phyloP scores from a whole-genome alignment of 768 basidiomycete genomes.

The Calocybe gangraenosa region DNA sequence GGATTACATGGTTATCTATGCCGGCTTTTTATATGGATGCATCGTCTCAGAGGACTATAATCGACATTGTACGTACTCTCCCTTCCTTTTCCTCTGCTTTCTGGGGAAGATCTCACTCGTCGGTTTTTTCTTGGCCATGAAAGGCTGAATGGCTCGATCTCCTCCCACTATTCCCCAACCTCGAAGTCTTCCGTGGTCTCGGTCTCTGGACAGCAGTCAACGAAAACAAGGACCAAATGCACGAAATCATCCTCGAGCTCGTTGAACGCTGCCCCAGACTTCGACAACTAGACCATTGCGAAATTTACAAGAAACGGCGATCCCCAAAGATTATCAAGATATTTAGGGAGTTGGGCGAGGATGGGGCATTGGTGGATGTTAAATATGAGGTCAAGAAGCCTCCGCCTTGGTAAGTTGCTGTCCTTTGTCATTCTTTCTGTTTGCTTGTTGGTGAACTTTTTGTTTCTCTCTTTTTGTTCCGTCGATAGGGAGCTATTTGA shows the following conservation, averaged over 20 bases:
- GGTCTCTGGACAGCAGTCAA: conserved; percentile 39
- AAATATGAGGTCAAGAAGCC: conserved; percentile 29
- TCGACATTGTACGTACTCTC: conserved; percentile 23
- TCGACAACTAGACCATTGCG: conserved; percentile 37
- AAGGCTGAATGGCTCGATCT: conserved; percentile 37
- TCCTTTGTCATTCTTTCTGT: no score
- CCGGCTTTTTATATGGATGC: conserved; percentile 18
- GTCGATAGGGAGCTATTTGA: no score
- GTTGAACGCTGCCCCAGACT: conserved; percentile 37
- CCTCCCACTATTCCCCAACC: conserved; percentile 35
- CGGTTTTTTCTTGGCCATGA: neutral
- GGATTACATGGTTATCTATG: conserved; percentile 37
- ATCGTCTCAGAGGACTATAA: conserved; percentile 12
- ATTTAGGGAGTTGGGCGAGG: conserved; percentile 23
- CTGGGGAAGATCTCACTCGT: neutral
- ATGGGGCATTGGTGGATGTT: conserved; percentile 22
- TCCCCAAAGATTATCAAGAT: conserved; percentile 30
- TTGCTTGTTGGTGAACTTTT: no score
- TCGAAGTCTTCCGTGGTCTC: conserved; percentile 39
- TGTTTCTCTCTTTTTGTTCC: no score
- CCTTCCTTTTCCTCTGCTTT: neutral
- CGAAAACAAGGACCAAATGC: conserved; percentile 33
- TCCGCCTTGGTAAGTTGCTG: conserved; percentile 22
- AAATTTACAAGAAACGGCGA: conserved; percentile 28
- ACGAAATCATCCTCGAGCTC: conserved; percentile 34